Evolutionary conservation across 441 rosid genomes (phyloP).

Genomic region (Jatropha multifida): DNA sequence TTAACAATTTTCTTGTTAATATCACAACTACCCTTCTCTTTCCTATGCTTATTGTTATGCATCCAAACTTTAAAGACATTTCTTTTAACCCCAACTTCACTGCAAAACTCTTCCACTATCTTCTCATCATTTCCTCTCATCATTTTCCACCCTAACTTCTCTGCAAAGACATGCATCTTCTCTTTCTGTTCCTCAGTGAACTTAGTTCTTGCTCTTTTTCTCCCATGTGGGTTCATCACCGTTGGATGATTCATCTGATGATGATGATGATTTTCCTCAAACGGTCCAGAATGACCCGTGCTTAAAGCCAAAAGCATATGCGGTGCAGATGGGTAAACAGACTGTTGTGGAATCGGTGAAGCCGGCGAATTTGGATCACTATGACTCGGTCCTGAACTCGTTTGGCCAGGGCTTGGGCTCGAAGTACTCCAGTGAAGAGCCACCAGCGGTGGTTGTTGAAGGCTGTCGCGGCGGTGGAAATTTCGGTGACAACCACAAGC

Average conservation of each 20-base stretch:
- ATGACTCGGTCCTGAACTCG: constrained; percentile 31
- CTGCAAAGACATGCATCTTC: constrained; percentile 56
- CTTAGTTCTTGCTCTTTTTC: constrained; percentile 34
- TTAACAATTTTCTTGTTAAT: constrained; percentile 10
- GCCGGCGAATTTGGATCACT: constrained; percentile 34
- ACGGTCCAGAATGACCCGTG: constrained; percentile 25
- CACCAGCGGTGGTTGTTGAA: constrained; percentile 15
- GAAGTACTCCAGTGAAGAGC: constrained; percentile 29
- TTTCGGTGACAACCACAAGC: constrained; percentile 83
- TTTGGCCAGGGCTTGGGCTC: constrained; percentile 38
- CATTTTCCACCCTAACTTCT: constrained; percentile 60
- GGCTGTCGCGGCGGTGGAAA: constrained; percentile 57
- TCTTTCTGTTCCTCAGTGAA: constrained; percentile 54
- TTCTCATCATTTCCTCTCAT: constrained; percentile 40
- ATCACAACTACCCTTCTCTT: constrained; percentile 28
- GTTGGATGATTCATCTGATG: constrained; percentile 8
- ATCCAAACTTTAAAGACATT: constrained; percentile 69
- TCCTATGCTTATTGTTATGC: constrained; percentile 56
- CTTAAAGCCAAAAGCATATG: constrained; percentile 43
- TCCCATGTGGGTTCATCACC: constrained; percentile 19
- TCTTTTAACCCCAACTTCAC: constrained; percentile 48
- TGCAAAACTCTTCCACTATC: constrained; percentile 40
- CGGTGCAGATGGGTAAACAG: constrained; percentile 48
- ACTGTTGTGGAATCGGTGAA: constrained; percentile 42
- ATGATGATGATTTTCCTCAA: constrained; percentile 22